Conservation (phyloP, 768 basidiomycete genomes). For the Lentinula raphanica region DNA sequence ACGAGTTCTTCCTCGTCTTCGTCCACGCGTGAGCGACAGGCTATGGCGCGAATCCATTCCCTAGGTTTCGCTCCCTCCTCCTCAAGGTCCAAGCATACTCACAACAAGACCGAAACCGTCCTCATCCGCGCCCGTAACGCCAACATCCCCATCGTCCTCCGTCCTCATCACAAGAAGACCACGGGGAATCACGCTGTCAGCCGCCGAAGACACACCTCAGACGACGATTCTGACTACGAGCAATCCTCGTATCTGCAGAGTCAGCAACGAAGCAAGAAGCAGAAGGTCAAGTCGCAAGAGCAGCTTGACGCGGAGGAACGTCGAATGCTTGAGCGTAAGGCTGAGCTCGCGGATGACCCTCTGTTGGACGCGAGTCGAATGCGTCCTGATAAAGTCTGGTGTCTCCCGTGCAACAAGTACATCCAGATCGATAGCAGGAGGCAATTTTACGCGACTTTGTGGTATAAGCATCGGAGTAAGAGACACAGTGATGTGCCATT, state of each 20-base stretch:
- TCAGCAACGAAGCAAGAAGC: neutral
- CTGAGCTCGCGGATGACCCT: neutral
- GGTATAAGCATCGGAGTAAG: slow-evolving; percentile 3
- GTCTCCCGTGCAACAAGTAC: neutral
- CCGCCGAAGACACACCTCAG: neutral
- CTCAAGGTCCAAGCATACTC: neutral
- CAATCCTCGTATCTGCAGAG: neutral
- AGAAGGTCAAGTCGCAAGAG: neutral
- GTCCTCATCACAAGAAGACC: neutral
- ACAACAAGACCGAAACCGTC: neutral
- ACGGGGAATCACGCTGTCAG: neutral
- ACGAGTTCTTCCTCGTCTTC: neutral
- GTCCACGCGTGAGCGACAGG: neutral
- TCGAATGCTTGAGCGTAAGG: slow-evolving; percentile 2
- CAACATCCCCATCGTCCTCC: neutral
- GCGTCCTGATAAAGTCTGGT: slow-evolving; percentile 1
- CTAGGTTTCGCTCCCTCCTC: neutral
- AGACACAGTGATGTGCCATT: neutral
- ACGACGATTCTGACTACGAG: neutral
- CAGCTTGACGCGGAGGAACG: slow-evolving; percentile 1
- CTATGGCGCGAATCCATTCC: neutral
- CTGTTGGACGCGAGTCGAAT: slow-evolving; percentile 1
- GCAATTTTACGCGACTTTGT: neutral
- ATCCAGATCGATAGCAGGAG: slow-evolving; percentile 4
- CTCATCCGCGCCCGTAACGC: neutral